Percentiles rank a stretch among this genome's conserved stretches.
phyloP scores from a whole-genome alignment of 805 yeast genomes.

The Pichia gijzeniarum region DNA sequence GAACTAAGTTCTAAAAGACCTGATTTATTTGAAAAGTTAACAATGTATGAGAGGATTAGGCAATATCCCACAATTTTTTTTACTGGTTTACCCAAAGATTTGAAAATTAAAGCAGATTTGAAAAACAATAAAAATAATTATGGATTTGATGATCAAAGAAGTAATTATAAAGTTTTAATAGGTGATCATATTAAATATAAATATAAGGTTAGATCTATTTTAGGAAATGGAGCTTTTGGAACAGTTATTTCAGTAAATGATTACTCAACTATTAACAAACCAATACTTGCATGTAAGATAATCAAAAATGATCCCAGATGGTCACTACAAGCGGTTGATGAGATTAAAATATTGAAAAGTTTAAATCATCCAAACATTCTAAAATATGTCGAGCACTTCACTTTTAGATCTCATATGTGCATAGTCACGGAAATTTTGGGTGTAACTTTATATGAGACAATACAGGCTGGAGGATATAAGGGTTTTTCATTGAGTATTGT shows the following conservation, averaged over 20 bases:
- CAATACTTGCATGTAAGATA: constrained; percentile 65
- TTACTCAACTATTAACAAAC: constrained; percentile 42
- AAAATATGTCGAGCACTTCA: constrained; percentile 60
- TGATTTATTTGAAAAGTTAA: constrained; percentile 28
- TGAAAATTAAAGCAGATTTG: constrained; percentile 29
- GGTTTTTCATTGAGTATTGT: constrained; percentile 43
- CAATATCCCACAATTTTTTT: constrained; percentile 43
- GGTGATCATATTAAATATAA: constrained; percentile 76
- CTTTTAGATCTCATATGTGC: constrained; percentile 77
- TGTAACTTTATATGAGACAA: constrained; percentile 55
- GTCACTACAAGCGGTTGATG: constrained; percentile 72
- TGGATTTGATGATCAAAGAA: constrained; percentile 67
- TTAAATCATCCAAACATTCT: constrained; percentile 40
- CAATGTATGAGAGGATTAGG: constrained; percentile 48
- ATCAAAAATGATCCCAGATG: constrained; percentile 68
- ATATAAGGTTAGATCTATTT: constrained; percentile 49
- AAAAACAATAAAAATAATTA: constrained; percentile 41
- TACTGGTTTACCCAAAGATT: constrained; percentile 34
- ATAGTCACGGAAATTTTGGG: constrained; percentile 70
- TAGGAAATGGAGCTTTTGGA: constrained; percentile 84
- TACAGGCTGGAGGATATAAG: constrained; percentile 42
- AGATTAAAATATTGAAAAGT: constrained; percentile 57
- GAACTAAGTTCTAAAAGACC: constrained; percentile 18
- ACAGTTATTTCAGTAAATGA: constrained; percentile 65
- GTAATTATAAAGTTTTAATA: constrained; percentile 48